phyloP scores from a whole-genome alignment of 129 eudicot species.

The Apium graveolens region DNA sequence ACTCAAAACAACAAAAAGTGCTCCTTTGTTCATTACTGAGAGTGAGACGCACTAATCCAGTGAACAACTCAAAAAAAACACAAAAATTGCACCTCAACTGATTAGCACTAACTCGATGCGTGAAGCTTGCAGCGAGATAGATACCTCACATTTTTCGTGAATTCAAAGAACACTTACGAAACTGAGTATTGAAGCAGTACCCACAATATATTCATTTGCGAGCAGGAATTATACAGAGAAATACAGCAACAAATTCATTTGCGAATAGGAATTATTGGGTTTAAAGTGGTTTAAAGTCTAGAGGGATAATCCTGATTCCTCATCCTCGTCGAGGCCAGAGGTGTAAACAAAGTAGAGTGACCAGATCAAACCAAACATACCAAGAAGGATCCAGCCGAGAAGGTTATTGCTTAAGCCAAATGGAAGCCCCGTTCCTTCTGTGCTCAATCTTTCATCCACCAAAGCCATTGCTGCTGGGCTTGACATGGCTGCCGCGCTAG shows the following conservation, averaged over 20 bases:
- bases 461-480: conserved; percentile 82
- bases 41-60: too few species aligned
- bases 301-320: conserved; percentile 89
- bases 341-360: conserved; percentile 51
- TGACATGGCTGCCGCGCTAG: conserved; percentile 47
- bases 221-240: background rate
- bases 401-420: conserved; percentile 94
- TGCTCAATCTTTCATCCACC: conserved; percentile 97
- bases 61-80: too few species aligned
- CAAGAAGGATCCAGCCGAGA: conserved; percentile 79
- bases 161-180: too few species aligned
- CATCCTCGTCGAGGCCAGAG: conserved; percentile 75
- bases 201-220: background rate
- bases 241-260: too few species aligned
- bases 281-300: conserved; percentile 12
- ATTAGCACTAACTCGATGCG: background rate
- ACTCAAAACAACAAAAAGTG: too few species aligned
- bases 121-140: background rate
- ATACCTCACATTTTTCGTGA: background rate
- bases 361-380: conserved; percentile 81
- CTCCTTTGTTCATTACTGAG: too few species aligned
- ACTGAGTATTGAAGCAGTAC: background rate
- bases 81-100: too few species aligned
- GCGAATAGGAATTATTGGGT: background rate
- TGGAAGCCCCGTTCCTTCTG: conserved; percentile 94